Conservation (phyloP, 345 rosid genomes). For the Arabidopsis thaliana region DNA sequence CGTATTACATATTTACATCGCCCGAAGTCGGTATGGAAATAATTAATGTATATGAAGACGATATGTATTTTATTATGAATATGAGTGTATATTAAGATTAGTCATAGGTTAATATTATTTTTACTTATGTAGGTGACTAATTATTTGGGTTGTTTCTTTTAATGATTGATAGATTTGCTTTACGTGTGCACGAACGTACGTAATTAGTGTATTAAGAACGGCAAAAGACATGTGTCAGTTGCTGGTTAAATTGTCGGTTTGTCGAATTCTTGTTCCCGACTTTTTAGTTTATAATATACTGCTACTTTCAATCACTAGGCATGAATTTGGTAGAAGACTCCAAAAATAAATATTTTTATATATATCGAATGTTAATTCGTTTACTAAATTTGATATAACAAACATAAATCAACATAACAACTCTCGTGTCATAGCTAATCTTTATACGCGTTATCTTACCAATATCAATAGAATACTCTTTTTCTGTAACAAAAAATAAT, state of each 20-base stretch:
- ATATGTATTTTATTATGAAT: not conserved
- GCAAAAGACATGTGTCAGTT: conserved; percentile 60
- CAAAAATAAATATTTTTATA: conserved; percentile 4
- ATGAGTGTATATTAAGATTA: conserved; percentile 19
- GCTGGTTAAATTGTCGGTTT: conserved; percentile 65
- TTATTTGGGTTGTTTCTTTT: conserved; percentile 34
- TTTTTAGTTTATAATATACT: not conserved
- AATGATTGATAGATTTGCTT: conserved; percentile 55
- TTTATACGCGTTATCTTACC: conserved; percentile 40
- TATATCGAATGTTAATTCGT: conserved; percentile 26
- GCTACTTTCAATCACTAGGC: not conserved
- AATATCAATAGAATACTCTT: conserved; percentile 9
- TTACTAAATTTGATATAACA: conserved; percentile 29
- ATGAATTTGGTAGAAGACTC: conserved; percentile 33
- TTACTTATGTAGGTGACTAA: conserved; percentile 20
- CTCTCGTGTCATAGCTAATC: conserved; percentile 26
- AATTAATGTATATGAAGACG: not conserved
- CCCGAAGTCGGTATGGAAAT: not conserved
- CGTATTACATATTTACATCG: too few species aligned
- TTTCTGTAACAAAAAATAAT: too few species aligned
- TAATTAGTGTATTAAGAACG: conserved; percentile 44
- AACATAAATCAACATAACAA: conserved; percentile 21
- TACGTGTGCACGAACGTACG: conserved; percentile 65
- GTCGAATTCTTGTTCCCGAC: conserved; percentile 41
- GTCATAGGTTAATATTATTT: conserved; percentile 14